phyloP scores from a whole-genome alignment of 805 yeast genomes.

The Dipodascus geniculatus region DNA sequence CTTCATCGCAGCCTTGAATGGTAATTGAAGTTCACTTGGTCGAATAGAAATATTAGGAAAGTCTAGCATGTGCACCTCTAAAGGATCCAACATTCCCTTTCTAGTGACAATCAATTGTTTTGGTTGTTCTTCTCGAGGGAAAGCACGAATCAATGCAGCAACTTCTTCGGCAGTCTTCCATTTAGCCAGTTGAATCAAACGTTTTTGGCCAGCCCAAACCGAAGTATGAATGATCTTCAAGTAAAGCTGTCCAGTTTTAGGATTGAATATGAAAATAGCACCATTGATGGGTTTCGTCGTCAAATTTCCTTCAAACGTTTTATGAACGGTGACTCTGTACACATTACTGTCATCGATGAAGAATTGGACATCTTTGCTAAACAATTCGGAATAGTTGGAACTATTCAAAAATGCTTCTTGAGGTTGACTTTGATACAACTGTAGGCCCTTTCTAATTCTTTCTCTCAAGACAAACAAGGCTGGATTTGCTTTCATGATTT shows the following conservation, averaged over 20 bases:
- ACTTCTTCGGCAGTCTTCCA: slow-evolving; percentile 99
- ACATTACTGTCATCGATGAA: slow-evolving; percentile 92
- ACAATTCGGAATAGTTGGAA: slow-evolving; percentile 79
- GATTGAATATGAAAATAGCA: slow-evolving; percentile 79
- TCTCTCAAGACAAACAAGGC: slow-evolving; percentile 85
- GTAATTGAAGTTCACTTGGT: slow-evolving; percentile 79
- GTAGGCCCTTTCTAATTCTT: slow-evolving; percentile 87
- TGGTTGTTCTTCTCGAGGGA: slow-evolving; percentile 92
- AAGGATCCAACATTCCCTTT: slow-evolving; percentile 84
- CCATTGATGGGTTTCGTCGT: slow-evolving; percentile 93
- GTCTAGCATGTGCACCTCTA: slow-evolving; percentile 94
- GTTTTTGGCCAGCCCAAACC: slow-evolving; percentile 94
- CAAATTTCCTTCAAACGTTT: slow-evolving; percentile 84
- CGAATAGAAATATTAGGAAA: slow-evolving; percentile 86
- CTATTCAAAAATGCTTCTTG: slow-evolving; percentile 87
- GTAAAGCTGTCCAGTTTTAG: slow-evolving; percentile 74
- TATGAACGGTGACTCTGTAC: slow-evolving; percentile 82
- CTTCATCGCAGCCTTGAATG: slow-evolving; percentile 77
- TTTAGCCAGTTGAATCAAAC: slow-evolving; percentile 84
- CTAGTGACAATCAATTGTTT: slow-evolving; percentile 83
- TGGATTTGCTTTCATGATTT: slow-evolving; percentile 90
- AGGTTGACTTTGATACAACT: slow-evolving; percentile 85
- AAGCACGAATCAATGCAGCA: slow-evolving; percentile 76
- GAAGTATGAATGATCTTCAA: slow-evolving; percentile 85
- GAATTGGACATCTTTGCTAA: slow-evolving; percentile 70